phyloP scores from a whole-genome alignment of 768 basidiomycete species.

The Lactarius indigo region DNA sequence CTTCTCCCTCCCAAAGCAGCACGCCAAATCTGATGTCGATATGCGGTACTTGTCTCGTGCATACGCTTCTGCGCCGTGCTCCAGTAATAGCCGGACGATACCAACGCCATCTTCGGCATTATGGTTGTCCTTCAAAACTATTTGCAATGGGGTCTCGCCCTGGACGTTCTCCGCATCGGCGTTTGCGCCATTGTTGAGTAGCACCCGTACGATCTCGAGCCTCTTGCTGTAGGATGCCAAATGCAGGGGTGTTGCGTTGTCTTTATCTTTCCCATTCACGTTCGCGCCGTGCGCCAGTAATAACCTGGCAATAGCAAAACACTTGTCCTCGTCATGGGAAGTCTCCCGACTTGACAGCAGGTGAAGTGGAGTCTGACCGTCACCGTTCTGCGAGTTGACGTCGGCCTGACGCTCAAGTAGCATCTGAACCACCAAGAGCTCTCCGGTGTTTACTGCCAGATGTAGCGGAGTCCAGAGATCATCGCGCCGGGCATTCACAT shows the following conservation, averaged over 20 bases:
- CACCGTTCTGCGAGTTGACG: background rate
- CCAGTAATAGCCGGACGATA: background rate
- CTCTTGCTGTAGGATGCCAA: background rate
- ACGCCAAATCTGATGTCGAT: background rate
- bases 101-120: background rate
- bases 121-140: background rate
- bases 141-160: background rate
- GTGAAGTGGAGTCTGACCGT: background rate
- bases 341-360: background rate
- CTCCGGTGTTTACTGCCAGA: background rate
- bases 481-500: background rate
- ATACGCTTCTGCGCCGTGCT: background rate
- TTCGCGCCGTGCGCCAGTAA: background rate
- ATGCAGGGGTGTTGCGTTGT: background rate
- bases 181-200: background rate
- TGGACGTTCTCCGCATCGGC: background rate
- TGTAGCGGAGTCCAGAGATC: background rate
- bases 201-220: background rate
- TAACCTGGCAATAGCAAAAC: background rate
- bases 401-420: background rate
- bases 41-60: background rate
- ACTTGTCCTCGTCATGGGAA: background rate
- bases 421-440: background rate
- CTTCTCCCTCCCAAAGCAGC: background rate
- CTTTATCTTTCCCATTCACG: background rate